Evolutionary conservation across 1,284 basidiomycete species (phyloP), one percentile per base, ranked within the genome.

Genomic region (Boletus mariae): DNA sequence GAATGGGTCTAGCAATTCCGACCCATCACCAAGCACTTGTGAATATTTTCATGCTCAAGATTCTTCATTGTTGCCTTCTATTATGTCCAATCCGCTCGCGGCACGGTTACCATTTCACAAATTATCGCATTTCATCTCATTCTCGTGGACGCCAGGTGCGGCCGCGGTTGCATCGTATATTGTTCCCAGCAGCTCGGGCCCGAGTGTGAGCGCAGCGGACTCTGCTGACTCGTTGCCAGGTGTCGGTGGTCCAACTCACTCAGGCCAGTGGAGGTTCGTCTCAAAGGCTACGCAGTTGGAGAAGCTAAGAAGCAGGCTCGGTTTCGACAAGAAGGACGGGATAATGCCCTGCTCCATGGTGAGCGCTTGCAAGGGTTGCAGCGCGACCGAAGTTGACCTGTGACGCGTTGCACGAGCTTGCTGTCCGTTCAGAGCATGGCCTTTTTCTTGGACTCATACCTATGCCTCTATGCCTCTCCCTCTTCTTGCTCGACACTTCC

Each of bases 261-360:
- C 54, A 35, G 47, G 58, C 53, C 58, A 68, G 64, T 58, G 61
- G 73, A 69, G 67, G 45, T 85, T 74, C 62, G 80, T 86, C 46
- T 75, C 83, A 20, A 83, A 79, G 62, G 77, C 83, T 61, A 78
- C 72, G 59, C 86, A 90, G 65, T 66, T 89, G 60, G 77, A 79
- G 61, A 82, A 78, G 67, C 69, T 89, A 59, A 76, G 73, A 63
- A 61, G 67, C 41, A 77, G 80, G 57, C 69, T 88, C 64, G 73
- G 77, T 58, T 64, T 71, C 43, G 73, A 76, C 65, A 67, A 58
- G 74, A 76, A 62, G 62, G 69, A 59, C 45, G 63, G 55, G 53
- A 63, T 50, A 59, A 58, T 46, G 64, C 62, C 63, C 60, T 66
- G 61, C 63, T 61, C 51, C 25, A 64, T 59, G 62, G 61, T 73